A percentile compares a stretch with the other conserved stretches of the same genome.
Evolutionary conservation across 257 asterid species (phyloP).

Genomic region (Salvia miltiorrhiza): DNA sequence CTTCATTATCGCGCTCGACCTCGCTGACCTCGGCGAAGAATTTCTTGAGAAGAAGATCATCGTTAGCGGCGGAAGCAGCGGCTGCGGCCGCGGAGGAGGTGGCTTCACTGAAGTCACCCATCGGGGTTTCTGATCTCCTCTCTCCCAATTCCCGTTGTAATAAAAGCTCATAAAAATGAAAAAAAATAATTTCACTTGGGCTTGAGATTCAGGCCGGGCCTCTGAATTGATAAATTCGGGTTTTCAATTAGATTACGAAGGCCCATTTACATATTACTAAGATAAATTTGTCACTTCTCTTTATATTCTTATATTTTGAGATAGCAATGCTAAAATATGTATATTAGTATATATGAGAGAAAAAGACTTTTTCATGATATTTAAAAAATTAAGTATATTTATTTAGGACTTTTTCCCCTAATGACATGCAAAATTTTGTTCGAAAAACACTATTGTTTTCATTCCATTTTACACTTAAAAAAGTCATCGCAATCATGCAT

Average conservation of each 20-base stretch:
- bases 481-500: no score
- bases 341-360: no score
- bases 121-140: conserved; percentile 27
- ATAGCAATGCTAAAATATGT: no score
- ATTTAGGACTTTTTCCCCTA: no score
- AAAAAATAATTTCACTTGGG: background rate
- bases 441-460: no score
- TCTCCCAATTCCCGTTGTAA: background rate
- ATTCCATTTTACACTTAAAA: no score
- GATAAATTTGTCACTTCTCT: background rate
- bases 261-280: background rate
- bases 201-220: background rate
- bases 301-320: no score
- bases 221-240: background rate
- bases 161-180: background rate
- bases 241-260: background rate
- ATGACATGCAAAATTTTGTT: no score
- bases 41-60: conserved; percentile 76
- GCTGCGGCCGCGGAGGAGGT: conserved; percentile 32
- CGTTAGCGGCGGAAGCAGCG: conserved; percentile 35
- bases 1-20: conserved; percentile 98
- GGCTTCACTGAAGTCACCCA: conserved; percentile 63
- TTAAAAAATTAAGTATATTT: no score
- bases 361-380: no score
- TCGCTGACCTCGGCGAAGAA: conserved; percentile 96